Percentiles rank a stretch among this genome's conserved stretches.
Evolutionary conservation across 768 basidiomycete genomes (phyloP).

Genomic region (Amanita rimosa): DNA sequence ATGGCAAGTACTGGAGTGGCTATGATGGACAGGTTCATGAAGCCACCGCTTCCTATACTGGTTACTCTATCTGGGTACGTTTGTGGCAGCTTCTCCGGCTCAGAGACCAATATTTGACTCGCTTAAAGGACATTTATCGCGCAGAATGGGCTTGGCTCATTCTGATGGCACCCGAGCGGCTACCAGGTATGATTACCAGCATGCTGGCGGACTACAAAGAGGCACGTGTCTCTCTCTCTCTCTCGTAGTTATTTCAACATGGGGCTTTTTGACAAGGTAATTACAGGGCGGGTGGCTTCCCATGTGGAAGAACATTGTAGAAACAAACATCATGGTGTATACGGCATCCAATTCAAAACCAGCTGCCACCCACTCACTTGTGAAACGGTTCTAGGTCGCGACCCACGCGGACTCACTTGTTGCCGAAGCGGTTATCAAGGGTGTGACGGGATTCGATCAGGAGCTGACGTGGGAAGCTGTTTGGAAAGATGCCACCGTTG

Average conservation of each 20-base stretch:
- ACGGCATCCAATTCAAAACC: not conserved
- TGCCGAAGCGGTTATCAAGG: conserved; percentile 61
- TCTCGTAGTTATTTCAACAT: no score
- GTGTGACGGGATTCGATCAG: conserved; percentile 49
- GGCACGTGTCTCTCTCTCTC: conserved; percentile 22
- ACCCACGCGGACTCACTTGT: conserved; percentile 75
- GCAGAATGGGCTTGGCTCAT: conserved; percentile 76
- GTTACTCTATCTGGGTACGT: conserved; percentile 70
- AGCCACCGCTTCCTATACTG: conserved; percentile 58
- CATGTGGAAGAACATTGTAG: conserved; percentile 87
- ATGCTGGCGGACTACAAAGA: conserved; percentile 74
- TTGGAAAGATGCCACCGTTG: conserved; percentile 58
- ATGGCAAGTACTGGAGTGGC: conserved; percentile 61
- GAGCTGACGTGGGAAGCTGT: conserved; percentile 65
- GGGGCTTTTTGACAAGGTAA: not conserved
- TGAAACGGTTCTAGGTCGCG: conserved; percentile 35
- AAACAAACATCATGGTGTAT: conserved; percentile 78
- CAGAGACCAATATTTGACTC: not conserved
- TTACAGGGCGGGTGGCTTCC: conserved; percentile 68
- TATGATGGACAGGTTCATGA: conserved; percentile 56
- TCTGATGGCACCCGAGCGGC: conserved; percentile 64
- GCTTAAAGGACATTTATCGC: conserved; percentile 63
- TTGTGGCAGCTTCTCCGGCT: not conserved
- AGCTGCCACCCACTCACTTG: not conserved
- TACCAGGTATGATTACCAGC: conserved; percentile 64